Conservation (phyloP, 78 protist species). For the Planoprotostelium fungivorum region DNA sequence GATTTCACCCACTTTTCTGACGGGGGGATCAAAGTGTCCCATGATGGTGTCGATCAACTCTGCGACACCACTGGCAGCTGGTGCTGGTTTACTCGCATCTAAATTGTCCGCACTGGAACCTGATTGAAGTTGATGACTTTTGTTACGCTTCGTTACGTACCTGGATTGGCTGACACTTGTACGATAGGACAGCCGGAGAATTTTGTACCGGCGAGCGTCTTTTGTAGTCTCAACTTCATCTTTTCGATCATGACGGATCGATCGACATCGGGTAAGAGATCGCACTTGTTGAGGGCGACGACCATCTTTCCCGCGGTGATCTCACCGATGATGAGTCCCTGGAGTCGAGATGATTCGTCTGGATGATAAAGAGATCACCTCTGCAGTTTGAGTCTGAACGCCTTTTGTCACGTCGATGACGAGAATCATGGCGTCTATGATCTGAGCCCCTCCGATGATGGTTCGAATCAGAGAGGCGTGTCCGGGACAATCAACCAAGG, state of each 20-base stretch:
- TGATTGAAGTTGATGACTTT: too few relatives aligned
- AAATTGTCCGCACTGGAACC: too few relatives aligned
- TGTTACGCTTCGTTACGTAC: too few relatives aligned
- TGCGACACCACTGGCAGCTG: conserved; percentile 23
- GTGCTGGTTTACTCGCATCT: too few relatives aligned
- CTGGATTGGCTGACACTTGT: conserved; percentile 50
- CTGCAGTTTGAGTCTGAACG: conserved; percentile 98
- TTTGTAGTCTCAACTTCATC: neutral
- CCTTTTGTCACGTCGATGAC: conserved; percentile 96
- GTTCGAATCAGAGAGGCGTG: conserved; percentile 98
- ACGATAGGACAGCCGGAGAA: conserved; percentile 54
- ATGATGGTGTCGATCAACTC: conserved; percentile 3
- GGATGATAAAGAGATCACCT: conserved; percentile 24
- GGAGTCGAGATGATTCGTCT: neutral
- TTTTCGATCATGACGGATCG: conserved; percentile 7
- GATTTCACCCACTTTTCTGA: too few relatives aligned
- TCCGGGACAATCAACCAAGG: conserved; percentile 99
- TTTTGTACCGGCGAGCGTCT: conserved; percentile 37
- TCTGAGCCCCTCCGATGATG: conserved; percentile 98
- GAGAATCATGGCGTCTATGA: conserved; percentile 93
- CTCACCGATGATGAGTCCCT: conserved; percentile 94
- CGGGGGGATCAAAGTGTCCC: too few relatives aligned
- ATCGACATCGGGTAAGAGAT: conserved; percentile 61
- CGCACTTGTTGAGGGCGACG: conserved; percentile 92
- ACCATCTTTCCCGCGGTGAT: conserved; percentile 70